phyloP scores from a whole-genome alignment of 768 basidiomycete species.

The Astraeus odoratus region DNA sequence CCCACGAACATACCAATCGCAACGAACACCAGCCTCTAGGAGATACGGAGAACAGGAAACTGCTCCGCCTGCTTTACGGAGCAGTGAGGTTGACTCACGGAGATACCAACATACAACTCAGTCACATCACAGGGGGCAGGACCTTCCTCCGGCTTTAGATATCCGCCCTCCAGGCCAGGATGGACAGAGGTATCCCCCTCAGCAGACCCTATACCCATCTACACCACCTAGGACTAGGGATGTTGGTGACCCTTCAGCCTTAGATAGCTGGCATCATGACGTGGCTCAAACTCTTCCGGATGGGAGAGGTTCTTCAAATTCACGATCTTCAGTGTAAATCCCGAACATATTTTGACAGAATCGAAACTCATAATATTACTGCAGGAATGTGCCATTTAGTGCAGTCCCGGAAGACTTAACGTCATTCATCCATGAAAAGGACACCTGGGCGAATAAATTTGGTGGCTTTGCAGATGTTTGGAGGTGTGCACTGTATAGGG shows the following conservation, averaged over 20 bases:
- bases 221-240: neutral
- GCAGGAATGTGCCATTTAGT: neutral
- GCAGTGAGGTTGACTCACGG: neutral
- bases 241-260: neutral
- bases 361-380: neutral
- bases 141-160: too few species aligned
- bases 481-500: constrained; percentile 2
- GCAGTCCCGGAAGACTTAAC: neutral
- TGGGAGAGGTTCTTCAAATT: neutral
- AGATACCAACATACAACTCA: too few species aligned
- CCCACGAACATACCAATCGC: neutral
- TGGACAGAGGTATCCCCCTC: neutral
- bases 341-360: neutral
- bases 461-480: constrained; percentile 6
- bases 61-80: neutral
- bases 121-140: too few species aligned
- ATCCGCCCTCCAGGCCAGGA: too few species aligned
- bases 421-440: neutral
- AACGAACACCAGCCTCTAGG: neutral
- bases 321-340: neutral
- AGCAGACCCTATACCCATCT: neutral
- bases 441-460: neutral
- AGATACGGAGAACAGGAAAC: neutral
- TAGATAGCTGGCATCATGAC: neutral
- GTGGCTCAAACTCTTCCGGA: neutral